Base-by-base conservation (phyloP, 176 grass and related monocot genomes). In the Cymbopogon citratus region DNA sequence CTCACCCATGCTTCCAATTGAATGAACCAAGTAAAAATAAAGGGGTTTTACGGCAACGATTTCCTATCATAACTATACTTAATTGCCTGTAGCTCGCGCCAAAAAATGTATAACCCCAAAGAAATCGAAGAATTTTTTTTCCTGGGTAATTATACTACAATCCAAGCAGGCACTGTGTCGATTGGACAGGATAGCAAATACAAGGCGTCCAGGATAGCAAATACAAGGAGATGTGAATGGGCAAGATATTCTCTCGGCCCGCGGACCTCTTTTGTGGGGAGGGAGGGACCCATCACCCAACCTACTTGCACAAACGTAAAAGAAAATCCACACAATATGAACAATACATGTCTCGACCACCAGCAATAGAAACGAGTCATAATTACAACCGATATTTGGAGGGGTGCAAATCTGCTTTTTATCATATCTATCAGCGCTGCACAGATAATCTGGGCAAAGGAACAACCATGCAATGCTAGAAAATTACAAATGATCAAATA, bases 401-500 rank as follows among this genome's bases (percentile, higher is more conserved):
- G 3, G 56, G 64, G 21, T 25, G 43, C 35, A 31, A 39, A 70
- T 16, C 45, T 26, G 45, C 43, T 39, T 39, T 64, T 13, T 29
- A 76, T 40, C n/a, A 41, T 40, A 76, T 62, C 56, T 12, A 57
- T 41, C 34, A 41, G 13, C 34, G 6, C n/a, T 59, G 36, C n/a
- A 61, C 54, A 61, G 31, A 54, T 21, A 54, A 76, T 76, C 19
- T 60, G 33, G 71, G 21, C 28, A 74, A 33, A 52, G 27, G 28
- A 54, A n/a, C n/a, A n/a, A 76, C 51, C 23, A 60, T 59, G 24
- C 16, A 39, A 35, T 75, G 73, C 73, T 61, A 3, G 38, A 48
- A 48, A 60, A 62, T 51, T 78, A 90, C 79, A 82, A 74, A 49
- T 18, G 78, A 41, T 27, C 28, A 78, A 48, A 23, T 46, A 90